Conservation (phyloP, 305 asterid species). For the Plantago coronopus region DNA sequence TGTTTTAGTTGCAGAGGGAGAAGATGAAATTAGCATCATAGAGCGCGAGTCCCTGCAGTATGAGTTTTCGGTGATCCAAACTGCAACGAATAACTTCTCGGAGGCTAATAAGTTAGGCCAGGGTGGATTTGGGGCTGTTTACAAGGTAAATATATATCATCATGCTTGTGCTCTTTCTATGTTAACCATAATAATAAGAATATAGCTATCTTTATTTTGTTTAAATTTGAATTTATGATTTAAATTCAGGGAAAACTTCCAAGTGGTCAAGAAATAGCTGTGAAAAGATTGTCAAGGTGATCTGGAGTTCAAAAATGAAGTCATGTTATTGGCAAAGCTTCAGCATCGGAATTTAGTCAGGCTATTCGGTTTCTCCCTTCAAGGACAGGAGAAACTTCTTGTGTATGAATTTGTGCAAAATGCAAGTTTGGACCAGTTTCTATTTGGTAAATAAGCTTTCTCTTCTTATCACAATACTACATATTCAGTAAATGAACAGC, state of each 20-base stretch:
- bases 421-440: conserved; percentile 27
- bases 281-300: conserved; percentile 37
- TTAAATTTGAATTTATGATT: no score
- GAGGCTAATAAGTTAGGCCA: conserved; percentile 29
- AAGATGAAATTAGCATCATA: conserved; percentile 13
- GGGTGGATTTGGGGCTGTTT: conserved; percentile 27
- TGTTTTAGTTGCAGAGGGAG: conserved; percentile 6
- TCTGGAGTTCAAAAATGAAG: conserved; percentile 34
- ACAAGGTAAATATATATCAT: conserved; percentile 24
- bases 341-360: conserved; percentile 37
- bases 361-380: conserved; percentile 30
- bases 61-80: conserved; percentile 23
- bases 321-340: conserved; percentile 24
- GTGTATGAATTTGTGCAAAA: conserved; percentile 31
- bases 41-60: conserved; percentile 32
- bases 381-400: conserved; percentile 30
- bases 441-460: conserved; percentile 27
- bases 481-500: no score
- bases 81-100: conserved; percentile 35
- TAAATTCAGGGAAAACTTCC: conserved; percentile 30
- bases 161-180: no score
- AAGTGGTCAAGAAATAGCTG: conserved; percentile 34
- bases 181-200: no score
- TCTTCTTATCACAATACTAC: no score
- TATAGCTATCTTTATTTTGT: no score